phyloP scores from a whole-genome alignment of 2,329 filamentous ascomycete species.

The Botrytis porri region DNA sequence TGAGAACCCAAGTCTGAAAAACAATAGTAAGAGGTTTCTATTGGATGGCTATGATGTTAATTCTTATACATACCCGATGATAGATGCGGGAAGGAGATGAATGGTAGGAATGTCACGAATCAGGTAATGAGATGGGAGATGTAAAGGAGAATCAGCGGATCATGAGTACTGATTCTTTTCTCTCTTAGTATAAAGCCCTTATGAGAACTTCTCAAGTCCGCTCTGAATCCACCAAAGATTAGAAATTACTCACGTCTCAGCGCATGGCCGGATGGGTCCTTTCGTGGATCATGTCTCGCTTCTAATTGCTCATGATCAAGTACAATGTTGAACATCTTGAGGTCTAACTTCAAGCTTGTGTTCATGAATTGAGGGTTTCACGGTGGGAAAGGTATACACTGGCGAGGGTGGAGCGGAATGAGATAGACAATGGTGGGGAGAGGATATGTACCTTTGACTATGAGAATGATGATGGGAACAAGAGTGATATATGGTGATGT shows the following conservation, averaged over 20 bases:
- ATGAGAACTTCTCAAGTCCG: neutral
- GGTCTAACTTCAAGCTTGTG: no score
- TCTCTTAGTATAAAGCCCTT: neutral
- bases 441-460: neutral
- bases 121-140: neutral
- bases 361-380: no score
- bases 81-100: neutral
- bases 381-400: no score
- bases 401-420: no score
- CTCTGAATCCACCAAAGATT: neutral
- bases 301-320: no score
- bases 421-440: neutral
- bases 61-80: neutral
- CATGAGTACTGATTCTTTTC: neutral
- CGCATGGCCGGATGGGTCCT: no score
- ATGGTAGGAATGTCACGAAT: neutral
- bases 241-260: neutral
- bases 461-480: neutral
- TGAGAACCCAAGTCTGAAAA: neutral
- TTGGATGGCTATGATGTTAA: neutral
- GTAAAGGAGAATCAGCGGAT: neutral
- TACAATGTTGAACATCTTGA: no score
- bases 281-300: neutral
- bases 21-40: neutral
- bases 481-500: neutral